A percentile compares a stretch with the other conserved stretches of the same genome.
phyloP scores from a whole-genome alignment of 179 eudicot genomes.

The Heliamphora pulchella region DNA sequence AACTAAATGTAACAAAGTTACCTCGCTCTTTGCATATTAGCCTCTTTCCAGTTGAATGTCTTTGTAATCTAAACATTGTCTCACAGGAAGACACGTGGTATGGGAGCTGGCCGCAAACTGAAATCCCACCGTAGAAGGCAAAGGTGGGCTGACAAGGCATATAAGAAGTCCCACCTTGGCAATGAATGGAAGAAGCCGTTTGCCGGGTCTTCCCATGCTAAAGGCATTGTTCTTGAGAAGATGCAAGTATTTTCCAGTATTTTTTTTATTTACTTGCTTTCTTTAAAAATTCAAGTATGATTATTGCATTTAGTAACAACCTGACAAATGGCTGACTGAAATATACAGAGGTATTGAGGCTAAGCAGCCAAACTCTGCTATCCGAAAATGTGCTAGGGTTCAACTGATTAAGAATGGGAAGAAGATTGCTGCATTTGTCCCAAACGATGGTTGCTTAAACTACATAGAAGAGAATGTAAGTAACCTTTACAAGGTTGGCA shows the following conservation, averaged over 20 bases:
- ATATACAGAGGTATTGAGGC: constrained; percentile 35
- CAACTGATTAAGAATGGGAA: constrained; percentile 56
- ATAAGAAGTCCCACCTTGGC: constrained; percentile 47
- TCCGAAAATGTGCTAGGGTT: constrained; percentile 49
- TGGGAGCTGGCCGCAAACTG: constrained; percentile 55
- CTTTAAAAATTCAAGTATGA: not conserved
- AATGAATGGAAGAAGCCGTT: constrained; percentile 43
- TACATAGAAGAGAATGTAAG: constrained; percentile 23
- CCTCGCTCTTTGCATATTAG: not conserved
- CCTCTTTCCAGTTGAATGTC: not conserved
- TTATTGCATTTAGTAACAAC: not conserved
- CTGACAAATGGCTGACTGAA: not conserved
- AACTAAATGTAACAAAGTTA: not conserved
- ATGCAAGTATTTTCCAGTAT: constrained; percentile 14
- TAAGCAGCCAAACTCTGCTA: constrained; percentile 39
- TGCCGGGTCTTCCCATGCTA: constrained; percentile 37
- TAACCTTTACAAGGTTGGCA: not conserved
- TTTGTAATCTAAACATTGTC: not conserved
- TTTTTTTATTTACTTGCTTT: constrained; percentile 5
- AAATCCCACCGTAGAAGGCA: constrained; percentile 43
- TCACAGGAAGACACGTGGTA: constrained; percentile 44
- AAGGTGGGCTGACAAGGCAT: constrained; percentile 50
- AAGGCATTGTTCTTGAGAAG: constrained; percentile 36
- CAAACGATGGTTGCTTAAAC: constrained; percentile 47
- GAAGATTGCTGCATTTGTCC: constrained; percentile 61